Conservation (phyloP, 768 basidiomycete genomes). For the Suillus paluster region DNA sequence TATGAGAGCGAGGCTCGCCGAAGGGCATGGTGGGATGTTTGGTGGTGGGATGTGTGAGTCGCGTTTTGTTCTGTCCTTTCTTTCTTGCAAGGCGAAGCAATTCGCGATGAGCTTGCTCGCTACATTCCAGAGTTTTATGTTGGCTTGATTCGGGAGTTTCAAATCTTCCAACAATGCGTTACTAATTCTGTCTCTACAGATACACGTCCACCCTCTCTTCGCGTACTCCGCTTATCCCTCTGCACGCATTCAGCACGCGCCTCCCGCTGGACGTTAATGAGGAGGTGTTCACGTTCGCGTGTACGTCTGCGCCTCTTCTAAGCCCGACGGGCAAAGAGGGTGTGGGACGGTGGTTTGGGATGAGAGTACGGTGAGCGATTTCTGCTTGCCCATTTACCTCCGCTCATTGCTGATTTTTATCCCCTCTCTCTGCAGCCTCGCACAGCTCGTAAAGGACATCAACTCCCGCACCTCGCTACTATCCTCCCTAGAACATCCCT, state of each 20-base stretch:
- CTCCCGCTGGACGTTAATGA: slow-evolving; percentile 64
- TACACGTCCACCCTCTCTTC: slow-evolving; percentile 3
- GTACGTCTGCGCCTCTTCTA: slow-evolving; percentile 47
- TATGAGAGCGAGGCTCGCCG: slow-evolving; percentile 58
- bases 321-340: slow-evolving; percentile 22
- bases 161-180: not conserved
- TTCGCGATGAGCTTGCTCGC: no score
- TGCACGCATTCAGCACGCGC: slow-evolving; percentile 57
- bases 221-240: slow-evolving; percentile 52
- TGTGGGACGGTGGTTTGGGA: slow-evolving; percentile 52
- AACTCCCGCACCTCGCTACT: slow-evolving; percentile 31
- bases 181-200: not conserved
- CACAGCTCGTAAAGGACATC: slow-evolving; percentile 64
- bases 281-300: slow-evolving; percentile 51
- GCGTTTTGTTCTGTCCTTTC: not conserved
- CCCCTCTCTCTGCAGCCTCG: slow-evolving; percentile 46
- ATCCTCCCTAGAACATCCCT: not conserved
- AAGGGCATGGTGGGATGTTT: slow-evolving; percentile 79
- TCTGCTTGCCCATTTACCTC: not conserved
- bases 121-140: no score
- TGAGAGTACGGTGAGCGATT: slow-evolving; percentile 51
- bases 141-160: no score
- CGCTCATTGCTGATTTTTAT: not conserved
- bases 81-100: not conserved
- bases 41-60: slow-evolving; percentile 79